Evolutionary conservation across 1,284 basidiomycete species (phyloP), one percentile per base, ranked within the genome.

Genomic region (Ganoderma meredithae): DNA sequence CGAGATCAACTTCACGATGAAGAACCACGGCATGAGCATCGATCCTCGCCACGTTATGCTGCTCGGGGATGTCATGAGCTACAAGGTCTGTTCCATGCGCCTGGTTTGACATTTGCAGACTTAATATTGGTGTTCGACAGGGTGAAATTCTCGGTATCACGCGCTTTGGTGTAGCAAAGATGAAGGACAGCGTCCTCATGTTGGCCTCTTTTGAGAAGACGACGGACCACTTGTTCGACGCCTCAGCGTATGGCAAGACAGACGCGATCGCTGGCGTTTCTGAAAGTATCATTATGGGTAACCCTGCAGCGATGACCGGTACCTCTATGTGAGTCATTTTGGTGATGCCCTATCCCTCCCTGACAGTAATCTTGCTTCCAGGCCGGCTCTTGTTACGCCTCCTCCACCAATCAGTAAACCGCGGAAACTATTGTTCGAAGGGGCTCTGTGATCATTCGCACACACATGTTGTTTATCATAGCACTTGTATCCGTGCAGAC

Each of bases 101-200:
- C 43, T 8, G 3, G 10, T 10, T 15, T 5, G 8, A 62, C 2
- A 31, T 60, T 5, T 22, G 22, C 3, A 1, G 12, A 40, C 33
- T 65, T 25, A 36, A 69, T 41, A 61, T 12, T 12, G 25, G 10
- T 47, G 33, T 44, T 3, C 5, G 31, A n/a, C 73, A 95, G 94
- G 98, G 98, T 65, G 97, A 99, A 80, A 96, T 99, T 7, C 84
- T 99, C 65, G 98, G 98, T 66, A 99, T 99, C 80, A 99, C 98
- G 10, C 93, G 98, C 27, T 99, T 99, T 82, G 98, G 98, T 79
- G 97, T 99, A n/a, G 96, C 97, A 31, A 99, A 99, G 83, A 99
- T 99, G 96, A 99, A 99, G 83, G 98, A 99, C 82, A 98, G 96
- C 75, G 97, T 99, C 1, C 88, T 99, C 75, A 99, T 99, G 98